Evolutionary conservation across 139 green algal genomes (phyloP).

Genomic region (Zygnema cylindricum): DNA sequence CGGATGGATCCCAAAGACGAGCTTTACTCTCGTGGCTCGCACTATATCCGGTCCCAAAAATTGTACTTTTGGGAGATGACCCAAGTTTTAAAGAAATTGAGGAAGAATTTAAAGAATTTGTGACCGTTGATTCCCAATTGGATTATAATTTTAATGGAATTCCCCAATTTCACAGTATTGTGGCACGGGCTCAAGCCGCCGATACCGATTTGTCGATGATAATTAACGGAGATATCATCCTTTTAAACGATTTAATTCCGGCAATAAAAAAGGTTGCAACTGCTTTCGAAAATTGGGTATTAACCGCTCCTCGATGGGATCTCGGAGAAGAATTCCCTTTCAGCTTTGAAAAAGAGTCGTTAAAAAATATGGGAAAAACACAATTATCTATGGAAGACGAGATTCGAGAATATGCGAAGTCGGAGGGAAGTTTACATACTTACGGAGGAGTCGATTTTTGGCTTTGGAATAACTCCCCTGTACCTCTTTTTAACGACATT

Average conservation of each 20-base stretch:
- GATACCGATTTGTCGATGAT: constrained; percentile 53
- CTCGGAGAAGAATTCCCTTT: constrained; percentile 38
- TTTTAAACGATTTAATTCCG: constrained; percentile 47
- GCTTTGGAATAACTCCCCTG: constrained; percentile 44
- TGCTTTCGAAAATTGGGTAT: constrained; percentile 32
- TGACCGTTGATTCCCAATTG: constrained; percentile 15
- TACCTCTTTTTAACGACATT: constrained; percentile 28
- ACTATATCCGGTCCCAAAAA: constrained; percentile 19
- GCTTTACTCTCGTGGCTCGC: constrained; percentile 52
- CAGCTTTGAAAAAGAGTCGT: constrained; percentile 5
- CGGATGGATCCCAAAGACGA: constrained; percentile 23
- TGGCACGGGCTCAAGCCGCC: constrained; percentile 39
- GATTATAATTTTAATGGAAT: constrained; percentile 51
- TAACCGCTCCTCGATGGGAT: constrained; percentile 44
- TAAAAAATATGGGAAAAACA: not conserved
- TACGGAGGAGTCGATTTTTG: constrained; percentile 46
- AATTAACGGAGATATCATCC: constrained; percentile 54
- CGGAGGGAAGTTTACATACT: constrained; percentile 19
- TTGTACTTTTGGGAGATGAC: constrained; percentile 50
- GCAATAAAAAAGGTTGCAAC: constrained; percentile 22
- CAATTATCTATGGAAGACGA: constrained; percentile 1
- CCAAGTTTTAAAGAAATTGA: constrained; percentile 24
- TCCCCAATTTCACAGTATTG: constrained; percentile 41
- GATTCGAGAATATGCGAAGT: constrained; percentile 14
- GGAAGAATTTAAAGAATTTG: constrained; percentile 11